Evolutionary conservation across 768 basidiomycete species (phyloP), one percentile per base, ranked within the genome.

Genomic region (Collybia nuda): DNA sequence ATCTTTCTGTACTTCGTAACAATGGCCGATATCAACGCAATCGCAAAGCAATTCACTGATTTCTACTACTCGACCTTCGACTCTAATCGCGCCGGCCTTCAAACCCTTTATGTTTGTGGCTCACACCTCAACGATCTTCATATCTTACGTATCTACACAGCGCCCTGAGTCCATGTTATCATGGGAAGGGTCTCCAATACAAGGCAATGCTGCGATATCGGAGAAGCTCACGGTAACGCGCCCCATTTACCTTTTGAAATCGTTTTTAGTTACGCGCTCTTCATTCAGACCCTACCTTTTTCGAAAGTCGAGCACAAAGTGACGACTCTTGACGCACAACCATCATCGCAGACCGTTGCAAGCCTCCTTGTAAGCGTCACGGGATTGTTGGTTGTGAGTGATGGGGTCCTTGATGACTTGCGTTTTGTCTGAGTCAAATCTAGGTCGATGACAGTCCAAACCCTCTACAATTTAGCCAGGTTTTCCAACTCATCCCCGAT

Each of bases 31-130:
- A 77, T 88, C 64, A 79, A 80, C 63, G 56, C 67, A 6, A 77
- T 98, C 65, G 91, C 93, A 7, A 78, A 82, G 64, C 84, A 93
- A 60, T 93, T 92, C 65, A 78, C 80, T 54, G 72, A 82, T 24
- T 96, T 78, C 72, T 98, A 97, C 81, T 98, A 97, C 72, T 2
- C 53, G 0, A 82, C 80, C 1, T 96, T 98, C 62, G 88, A 93
- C 63, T 2, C 64, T 6, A 67, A 87, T 66, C 82, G 94, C 37
- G 40, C 64, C 0, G 45, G 52, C 2, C 80, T 98, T 46, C 57
- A 55, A 2, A 40, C 69, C 28, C 85, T 98, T 69, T 98, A 97
- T 71, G 96, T 98, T 53, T 59, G 88, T 83, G 44, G 40, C 53
- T 0, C 24, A 43, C 45, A 48, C 47, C 32, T 29, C 54, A 53